Base-by-base conservation (phyloP, 176 grass and related monocot genomes). In the Melocanna baccifera region DNA sequence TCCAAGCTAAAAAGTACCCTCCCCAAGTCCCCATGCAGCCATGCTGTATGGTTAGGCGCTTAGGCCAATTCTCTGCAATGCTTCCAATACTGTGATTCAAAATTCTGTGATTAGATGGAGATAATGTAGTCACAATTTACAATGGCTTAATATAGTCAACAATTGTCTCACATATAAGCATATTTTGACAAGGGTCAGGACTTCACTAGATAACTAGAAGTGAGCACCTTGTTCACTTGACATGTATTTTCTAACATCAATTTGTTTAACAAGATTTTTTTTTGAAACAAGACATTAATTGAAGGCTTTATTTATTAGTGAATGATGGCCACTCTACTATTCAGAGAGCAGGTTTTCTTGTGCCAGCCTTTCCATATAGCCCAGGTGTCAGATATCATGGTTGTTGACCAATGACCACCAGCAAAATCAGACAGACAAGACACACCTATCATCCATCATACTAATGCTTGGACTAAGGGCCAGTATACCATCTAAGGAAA, bases 361-460 rank as follows among this genome's bases (percentile, higher is more conserved):
- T 67, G 50, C 28, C 45, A 67, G 64, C 29, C 29, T 39, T 57
- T 34, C 62, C 28, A 66, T 67, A 80, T 67, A 67, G 61, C 45
- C 30, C 37, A 42, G 25, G 46, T 80, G 62, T 39, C 29, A 67
- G 52, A 80, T 68, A 68, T 53, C 63, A 68, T 18, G 71, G 19
- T 51, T 67, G 78, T 10, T 36, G 12, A 32, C 12, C 43, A 81
- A 6, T 36, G 12, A 32, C 12, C 43, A 81, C 22, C 62, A 80
- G 30, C 62, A 81, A 77, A 81, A 68, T 13, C 12, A 81, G 32
- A 63, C 9, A 26, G 30, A 68, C 46, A 68, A 67, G 66, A 53
- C 39, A 52, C 30, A 12, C 43, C 46, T 80, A 53, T 13, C 30
- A 80, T 80, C 29, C 4, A 80, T n/a, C 30, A 67, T 37, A 67